Percentiles rank a stretch among this genome's conserved stretches.
These are phyloP conservation scores for Pseudogymnoascus sp. DNA, from an alignment of 2,329 filamentous ascomycete species.

Conservation along the genomic window DNA sequence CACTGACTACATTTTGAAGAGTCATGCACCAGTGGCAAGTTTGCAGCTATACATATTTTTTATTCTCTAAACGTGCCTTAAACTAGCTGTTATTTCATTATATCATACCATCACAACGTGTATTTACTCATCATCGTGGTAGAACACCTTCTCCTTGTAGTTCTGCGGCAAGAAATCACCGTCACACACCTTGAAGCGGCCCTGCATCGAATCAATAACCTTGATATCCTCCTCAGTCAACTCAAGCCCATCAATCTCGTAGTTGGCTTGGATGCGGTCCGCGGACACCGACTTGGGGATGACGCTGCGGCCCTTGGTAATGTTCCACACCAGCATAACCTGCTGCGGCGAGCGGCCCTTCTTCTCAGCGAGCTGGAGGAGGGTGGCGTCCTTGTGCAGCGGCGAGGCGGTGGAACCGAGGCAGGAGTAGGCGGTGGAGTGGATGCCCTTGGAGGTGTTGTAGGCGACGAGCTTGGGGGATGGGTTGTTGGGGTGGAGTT, in stretches of 20 bases:
- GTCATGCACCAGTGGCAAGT: background rate
- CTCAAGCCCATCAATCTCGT: conserved; percentile 35
- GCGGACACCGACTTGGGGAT: conserved; percentile 79
- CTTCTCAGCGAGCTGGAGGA: conserved; percentile 54
- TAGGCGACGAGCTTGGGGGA: conserved; percentile 73
- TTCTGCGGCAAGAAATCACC: background rate
- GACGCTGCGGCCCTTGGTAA: conserved; percentile 73
- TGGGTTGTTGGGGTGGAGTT: conserved; percentile 73
- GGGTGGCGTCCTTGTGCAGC: conserved; percentile 57
- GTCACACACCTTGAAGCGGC: background rate
- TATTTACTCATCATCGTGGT: background rate
- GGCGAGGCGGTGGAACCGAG: conserved; percentile 65
- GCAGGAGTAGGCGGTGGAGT: conserved; percentile 68
- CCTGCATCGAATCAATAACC: conserved; percentile 2
- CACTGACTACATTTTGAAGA: background rate
- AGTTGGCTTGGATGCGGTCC: conserved; percentile 68
- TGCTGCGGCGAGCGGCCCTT: conserved; percentile 68
- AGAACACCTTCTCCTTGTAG: background rate
- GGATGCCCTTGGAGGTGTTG: conserved; percentile 66
- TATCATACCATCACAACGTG: background rate
- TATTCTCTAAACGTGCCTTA: background rate
- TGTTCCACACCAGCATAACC: conserved; percentile 71
- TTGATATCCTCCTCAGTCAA: conserved; percentile 5
- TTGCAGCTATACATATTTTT: background rate
- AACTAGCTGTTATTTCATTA: background rate